A percentile compares a stretch with the other conserved stretches of the same genome.
These are phyloP conservation scores for Triticum monococcum DNA, from an alignment of 176 grass and related monocot genomes.

Conservation along the genomic window DNA sequence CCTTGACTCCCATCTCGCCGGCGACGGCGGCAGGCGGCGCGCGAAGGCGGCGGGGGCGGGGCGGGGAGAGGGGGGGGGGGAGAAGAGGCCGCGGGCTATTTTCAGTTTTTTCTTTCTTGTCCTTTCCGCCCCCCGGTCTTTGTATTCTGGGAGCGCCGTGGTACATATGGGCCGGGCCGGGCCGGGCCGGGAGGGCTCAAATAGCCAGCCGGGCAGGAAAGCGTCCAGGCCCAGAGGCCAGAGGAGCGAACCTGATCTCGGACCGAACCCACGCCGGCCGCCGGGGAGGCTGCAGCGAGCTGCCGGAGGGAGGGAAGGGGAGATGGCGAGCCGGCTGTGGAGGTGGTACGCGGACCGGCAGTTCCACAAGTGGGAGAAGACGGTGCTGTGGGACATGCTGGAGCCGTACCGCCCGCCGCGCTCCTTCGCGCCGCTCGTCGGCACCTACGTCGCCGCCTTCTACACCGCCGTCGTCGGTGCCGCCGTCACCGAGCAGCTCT, in stretches of 20 bases:
- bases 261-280: neutral
- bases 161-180: neutral
- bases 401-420: slow-evolving; percentile 77
- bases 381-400: slow-evolving; percentile 94
- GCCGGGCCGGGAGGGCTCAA: neutral
- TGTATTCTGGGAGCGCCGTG: slow-evolving; percentile 13
- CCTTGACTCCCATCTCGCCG: slow-evolving; percentile 54
- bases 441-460: slow-evolving; percentile 88
- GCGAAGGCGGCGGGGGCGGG: slow-evolving; percentile 12
- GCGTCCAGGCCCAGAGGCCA: neutral
- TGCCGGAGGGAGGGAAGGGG: neutral
- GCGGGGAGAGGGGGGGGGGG: neutral
- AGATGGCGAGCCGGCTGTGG: slow-evolving; percentile 78
- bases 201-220: neutral
- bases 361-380: slow-evolving; percentile 95
- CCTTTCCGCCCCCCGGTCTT: neutral
- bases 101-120: neutral
- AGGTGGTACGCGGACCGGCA: slow-evolving; percentile 91
- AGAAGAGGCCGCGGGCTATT: slow-evolving; percentile 31
- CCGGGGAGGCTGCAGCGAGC: neutral
- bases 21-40: neutral
- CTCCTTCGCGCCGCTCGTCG: slow-evolving; percentile 73
- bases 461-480: slow-evolving; percentile 84
- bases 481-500: slow-evolving; percentile 87
- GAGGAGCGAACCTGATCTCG: no score